phyloP scores from a whole-genome alignment of 2,329 filamentous ascomycete genomes.

The Colletotrichum plurivorum region DNA sequence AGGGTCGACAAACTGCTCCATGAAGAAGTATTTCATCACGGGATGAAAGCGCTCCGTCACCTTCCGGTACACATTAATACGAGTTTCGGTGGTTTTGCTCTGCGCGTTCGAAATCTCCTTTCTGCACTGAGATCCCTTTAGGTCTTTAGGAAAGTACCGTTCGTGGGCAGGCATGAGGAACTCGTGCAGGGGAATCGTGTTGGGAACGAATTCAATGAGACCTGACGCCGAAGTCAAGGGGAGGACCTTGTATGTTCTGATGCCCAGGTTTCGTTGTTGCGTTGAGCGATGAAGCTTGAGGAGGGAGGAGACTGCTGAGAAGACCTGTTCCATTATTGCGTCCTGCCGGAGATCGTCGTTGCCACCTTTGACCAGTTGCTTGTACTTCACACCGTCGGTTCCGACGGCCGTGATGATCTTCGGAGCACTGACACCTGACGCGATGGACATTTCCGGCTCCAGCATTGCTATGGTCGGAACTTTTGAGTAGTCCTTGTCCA shows the following conservation, averaged over 20 bases:
- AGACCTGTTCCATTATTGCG: conserved; percentile 99
- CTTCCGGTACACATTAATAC: conserved; percentile 82
- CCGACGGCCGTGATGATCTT: conserved; percentile 91
- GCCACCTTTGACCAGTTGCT: conserved; percentile 94
- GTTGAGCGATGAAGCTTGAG: conserved; percentile 89
- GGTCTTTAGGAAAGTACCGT: conserved; percentile 86
- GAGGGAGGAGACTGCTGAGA: conserved; percentile 93
- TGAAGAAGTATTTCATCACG: conserved; percentile 97
- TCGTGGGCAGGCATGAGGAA: conserved; percentile 93
- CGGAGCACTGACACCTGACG: conserved; percentile 90
- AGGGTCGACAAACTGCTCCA: conserved; percentile 92
- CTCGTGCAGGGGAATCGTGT: conserved; percentile 92
- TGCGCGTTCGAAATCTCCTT: conserved; percentile 84
- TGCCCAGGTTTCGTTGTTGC: conserved; percentile 88
- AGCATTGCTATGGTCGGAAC: conserved; percentile 83
- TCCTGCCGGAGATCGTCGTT: conserved; percentile 98
- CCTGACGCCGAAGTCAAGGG: conserved; percentile 88
- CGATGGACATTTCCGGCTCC: conserved; percentile 84
- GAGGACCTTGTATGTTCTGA: conserved; percentile 97
- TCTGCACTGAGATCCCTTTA: conserved; percentile 81
- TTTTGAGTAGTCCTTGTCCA: conserved; percentile 80
- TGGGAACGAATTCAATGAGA: conserved; percentile 95
- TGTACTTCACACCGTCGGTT: conserved; percentile 84
- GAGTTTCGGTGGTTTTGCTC: conserved; percentile 75
- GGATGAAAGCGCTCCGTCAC: conserved; percentile 89